Base-by-base conservation (phyloP, 805 yeast genomes). In the Cyberlindnera galapagoensis region DNA sequence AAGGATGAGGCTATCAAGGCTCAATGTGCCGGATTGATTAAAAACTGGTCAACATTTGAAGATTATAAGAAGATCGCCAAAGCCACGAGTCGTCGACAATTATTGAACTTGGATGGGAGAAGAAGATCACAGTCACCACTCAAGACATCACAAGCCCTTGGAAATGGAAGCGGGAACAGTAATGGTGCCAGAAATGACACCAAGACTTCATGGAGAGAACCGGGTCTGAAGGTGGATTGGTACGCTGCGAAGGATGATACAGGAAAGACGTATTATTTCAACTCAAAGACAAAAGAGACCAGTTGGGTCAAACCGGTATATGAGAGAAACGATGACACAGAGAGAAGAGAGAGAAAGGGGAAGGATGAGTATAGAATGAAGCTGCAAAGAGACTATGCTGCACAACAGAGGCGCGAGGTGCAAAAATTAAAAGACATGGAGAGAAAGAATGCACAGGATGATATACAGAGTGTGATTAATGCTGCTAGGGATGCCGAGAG, bases 61-160 rank as follows among this genome's bases (percentile, higher is more conserved):
- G 75, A 84, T 71, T 88, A 87, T n/a, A 83, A 80, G 51, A 71
- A 92, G 27, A 88, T 90, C 31, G 88, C 94, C 1, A 79, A 88
- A 46, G 28, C 27, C 67, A 40, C n/a, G 22, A 25, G 20, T 28
- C 26, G 7, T 19, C 23, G 21, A 7, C 17, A 17, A 4, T 12
- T 12, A 15, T 27, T n/a, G 18, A 23, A 24, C 3, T 38, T 27
- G 17, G 40, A 41, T 28, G 31, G 42, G 21, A 39, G 57, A 42
- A 37, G 51, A 49, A 37, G 41, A 24, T 17, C 16, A 13, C 26
- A 19, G 9, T 21, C 31, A 9, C 26, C 29, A 18, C 26, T 11
- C 28, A 40, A 13, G 23, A 29, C 5, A 11, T 18, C 16, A 24
- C n/a, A n/a, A n/a, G n/a, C n/a, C n/a, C n/a, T n/a, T n/a, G n/a